These are phyloP conservation scores for Fagus crenata DNA, from an alignment of 306 rosid genomes.

Conservation along the genomic window DNA sequence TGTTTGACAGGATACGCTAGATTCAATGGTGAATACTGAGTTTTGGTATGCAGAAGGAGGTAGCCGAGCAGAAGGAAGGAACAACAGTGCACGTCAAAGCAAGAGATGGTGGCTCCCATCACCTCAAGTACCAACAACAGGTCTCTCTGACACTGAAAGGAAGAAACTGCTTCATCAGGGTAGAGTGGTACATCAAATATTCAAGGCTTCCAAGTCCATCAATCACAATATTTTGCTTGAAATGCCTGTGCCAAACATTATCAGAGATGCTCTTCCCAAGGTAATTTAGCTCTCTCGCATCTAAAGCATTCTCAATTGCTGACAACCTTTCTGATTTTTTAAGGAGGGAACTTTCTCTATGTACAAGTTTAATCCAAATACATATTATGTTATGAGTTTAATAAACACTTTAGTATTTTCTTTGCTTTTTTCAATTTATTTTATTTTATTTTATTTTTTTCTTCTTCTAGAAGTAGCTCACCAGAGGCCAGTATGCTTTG, in stretches of 20 bases:
- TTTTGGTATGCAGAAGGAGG: conserved; percentile 91
- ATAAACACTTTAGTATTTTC: background rate
- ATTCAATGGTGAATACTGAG: conserved; percentile 82
- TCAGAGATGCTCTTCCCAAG: conserved; percentile 75
- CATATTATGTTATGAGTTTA: background rate
- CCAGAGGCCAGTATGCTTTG: background rate
- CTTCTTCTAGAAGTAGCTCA: background rate
- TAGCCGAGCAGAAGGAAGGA: conserved; percentile 74
- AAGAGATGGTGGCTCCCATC: conserved; percentile 91
- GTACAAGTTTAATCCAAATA: background rate
- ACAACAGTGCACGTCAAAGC: conserved; percentile 42
- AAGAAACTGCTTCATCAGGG: conserved; percentile 63
- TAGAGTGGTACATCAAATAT: conserved; percentile 71
- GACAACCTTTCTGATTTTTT: background rate
- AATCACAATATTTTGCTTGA: conserved; percentile 75
- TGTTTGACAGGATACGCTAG: conserved; percentile 66
- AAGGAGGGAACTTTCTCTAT: conserved; percentile 16
- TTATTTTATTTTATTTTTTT: background rate
- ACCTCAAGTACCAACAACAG: conserved; percentile 70
- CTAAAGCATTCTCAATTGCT: background rate
- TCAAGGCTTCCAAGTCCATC: conserved; percentile 89
- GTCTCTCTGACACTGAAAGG: conserved; percentile 71
- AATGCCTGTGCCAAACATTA: conserved; percentile 72
- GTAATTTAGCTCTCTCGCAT: conserved; percentile 40
- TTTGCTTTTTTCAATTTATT: background rate